A percentile compares a stretch with the other conserved stretches of the same genome.
These are phyloP conservation scores for Dryadomyces quercivorus DNA, from an alignment of 2,329 filamentous ascomycete species.

Conservation along the genomic window DNA sequence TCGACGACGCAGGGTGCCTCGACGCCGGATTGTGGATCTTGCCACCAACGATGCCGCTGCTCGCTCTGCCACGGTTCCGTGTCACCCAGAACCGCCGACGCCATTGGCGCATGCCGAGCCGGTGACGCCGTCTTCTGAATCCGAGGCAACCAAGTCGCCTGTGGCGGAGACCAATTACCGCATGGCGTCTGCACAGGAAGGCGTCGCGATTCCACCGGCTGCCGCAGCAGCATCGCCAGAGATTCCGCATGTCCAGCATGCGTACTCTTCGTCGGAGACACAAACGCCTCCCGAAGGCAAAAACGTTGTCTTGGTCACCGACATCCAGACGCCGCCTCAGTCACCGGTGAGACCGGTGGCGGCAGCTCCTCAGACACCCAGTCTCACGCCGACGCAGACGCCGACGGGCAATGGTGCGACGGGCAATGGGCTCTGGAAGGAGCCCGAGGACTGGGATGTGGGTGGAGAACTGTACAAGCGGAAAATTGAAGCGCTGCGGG, in stretches of 20 bases:
- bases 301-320: background rate
- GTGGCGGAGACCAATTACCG: conserved; percentile 26
- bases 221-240: conserved; percentile 12
- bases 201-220: conserved; percentile 17
- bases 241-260: conserved; percentile 27
- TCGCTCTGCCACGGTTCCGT: background rate
- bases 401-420: conserved; percentile 1
- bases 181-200: conserved; percentile 30
- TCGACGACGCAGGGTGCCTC: conserved; percentile 47
- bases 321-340: background rate
- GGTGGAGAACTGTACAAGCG: conserved; percentile 71
- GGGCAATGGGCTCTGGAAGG: conserved; percentile 20
- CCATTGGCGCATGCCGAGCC: conserved; percentile 9
- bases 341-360: background rate
- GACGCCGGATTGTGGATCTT: conserved; percentile 53
- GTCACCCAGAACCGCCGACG: conserved; percentile 5
- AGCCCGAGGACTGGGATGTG: conserved; percentile 48
- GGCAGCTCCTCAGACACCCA: background rate
- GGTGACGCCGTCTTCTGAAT: background rate
- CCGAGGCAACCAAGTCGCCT: background rate
- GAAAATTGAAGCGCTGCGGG: conserved; percentile 76
- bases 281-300: conserved; percentile 9
- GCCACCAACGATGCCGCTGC: conserved; percentile 34
- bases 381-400: conserved; percentile 9
- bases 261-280: conserved; percentile 19